Evolutionary conservation across 495 filamentous ascomycete species (phyloP), one percentile per base, ranked within the genome.

Genomic region (Penicillium roqueforti): DNA sequence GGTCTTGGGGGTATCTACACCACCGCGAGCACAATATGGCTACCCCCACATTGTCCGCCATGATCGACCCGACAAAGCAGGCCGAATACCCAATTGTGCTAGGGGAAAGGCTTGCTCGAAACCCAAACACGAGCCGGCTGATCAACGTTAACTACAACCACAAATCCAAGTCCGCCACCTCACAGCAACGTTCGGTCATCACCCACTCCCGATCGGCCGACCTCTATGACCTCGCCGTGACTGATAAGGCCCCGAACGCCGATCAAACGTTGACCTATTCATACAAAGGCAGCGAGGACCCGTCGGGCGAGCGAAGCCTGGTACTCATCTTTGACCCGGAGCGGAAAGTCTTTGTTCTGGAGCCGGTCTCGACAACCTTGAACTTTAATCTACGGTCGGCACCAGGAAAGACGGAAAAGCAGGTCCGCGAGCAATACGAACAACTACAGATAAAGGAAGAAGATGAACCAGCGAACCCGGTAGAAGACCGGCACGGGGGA

Each of bases 371-470:
- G 47, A 73, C 71, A 22, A 72, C 75, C 23, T 69, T 81, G 55
- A 80, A 79, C 54, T 83, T 84, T 75, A 84, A 84, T 51, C 69
- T 84, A 6, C 69, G 70, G 20, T 74, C 76, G 28, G 75, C 76
- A 13, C 76, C 76, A 1, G 68, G 71, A 16, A 75, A 78, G 58
- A 70, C 75, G 25, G 65, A 72, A 47, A 73, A 73, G 40, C 70
- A 73, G 51, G 66, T 78, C 18, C 57, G 71, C 14, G 67, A 73
- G 38, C 72, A 79, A 51, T 73, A 77, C 58, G 66, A 72, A 29
- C 77, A 79, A 44, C 63, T 80, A 5, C 67, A 70, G 23, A 73
- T 76, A 25, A 52, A 72, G 32, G 67, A 69, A 25, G 74, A 71
- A 40, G 72, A 77, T 34, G 68, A 73, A 26, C 67, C 70, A 13